These are phyloP conservation scores for Coemansia sp. DNA, from an alignment of 192 early-diverging fungal genomes.

Conservation along the genomic window DNA sequence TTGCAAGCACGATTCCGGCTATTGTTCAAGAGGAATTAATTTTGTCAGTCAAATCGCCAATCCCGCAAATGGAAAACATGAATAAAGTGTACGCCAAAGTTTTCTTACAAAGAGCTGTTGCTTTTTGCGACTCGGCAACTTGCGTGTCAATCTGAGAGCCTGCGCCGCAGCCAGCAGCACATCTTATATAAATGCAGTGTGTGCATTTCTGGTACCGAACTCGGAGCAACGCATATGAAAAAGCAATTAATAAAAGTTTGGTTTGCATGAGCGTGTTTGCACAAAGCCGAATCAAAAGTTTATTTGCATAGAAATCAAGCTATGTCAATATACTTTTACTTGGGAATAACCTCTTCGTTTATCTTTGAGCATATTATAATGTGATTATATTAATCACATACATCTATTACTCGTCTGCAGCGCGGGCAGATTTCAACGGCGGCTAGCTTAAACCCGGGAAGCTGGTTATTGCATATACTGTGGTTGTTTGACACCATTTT, in stretches of 20 bases:
- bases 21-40: not conserved
- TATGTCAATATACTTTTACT: not conserved
- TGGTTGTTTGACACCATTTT: not conserved
- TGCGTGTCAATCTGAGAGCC: too few species aligned
- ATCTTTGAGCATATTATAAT: not conserved
- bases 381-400: not conserved
- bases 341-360: not conserved
- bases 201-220: not conserved
- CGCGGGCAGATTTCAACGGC: not conserved
- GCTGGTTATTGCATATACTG: not conserved
- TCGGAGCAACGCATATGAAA: not conserved
- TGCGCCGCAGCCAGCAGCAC: too few species aligned
- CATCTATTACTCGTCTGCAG: not conserved
- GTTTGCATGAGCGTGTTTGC: not conserved
- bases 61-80: not conserved
- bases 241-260: constrained; percentile 1
- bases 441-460: not conserved
- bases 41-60: not conserved
- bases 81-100: not conserved
- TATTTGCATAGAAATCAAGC: not conserved
- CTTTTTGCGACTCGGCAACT: too few species aligned
- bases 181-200: not conserved
- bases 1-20: not conserved
- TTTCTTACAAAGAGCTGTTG: too few species aligned
- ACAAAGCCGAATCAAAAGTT: not conserved